Evolutionary conservation across 2,329 filamentous ascomycete species (phyloP), one percentile per base, ranked within the genome.

Genomic region (Laburnicola sp.): DNA sequence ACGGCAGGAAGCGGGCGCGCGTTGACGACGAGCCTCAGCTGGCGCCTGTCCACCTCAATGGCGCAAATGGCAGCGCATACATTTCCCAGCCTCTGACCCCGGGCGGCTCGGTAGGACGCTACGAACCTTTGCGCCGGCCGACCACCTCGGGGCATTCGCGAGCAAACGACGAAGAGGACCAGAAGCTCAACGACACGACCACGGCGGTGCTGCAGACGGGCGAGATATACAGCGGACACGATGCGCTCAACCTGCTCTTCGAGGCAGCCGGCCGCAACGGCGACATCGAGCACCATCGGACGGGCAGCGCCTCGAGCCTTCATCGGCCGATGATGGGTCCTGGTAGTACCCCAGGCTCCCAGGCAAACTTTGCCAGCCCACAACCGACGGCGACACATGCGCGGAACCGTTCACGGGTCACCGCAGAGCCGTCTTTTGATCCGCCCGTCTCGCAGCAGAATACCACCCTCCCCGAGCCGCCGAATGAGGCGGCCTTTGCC

Each of bases 201-300:
- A 79, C 82, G 2, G 81, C 81, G 2, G 78, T 83, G 42, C 68
- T 87, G 58, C 77, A 86, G 59, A 80, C 78, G 34, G 76, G 78
- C 48, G 88, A 90, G 60, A 86, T 97, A 38, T 96, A 92, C 72
- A 91, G 91, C 31, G 91, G 90, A 3, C 92, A 96, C 66, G 93
- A 97, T 76, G 93, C 93, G 23, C 80, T 97, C 41, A 91, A 96
- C 71, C 79, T 97, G 50, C 81, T 97, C 11, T 95, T 95, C 68
- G 92, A 96, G 75, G 93, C 92, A 21, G 91, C 82, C 2, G 77
- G 76, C 6, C 71, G 76, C 47, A 81, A 76, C 16, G 77, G 76
- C 51, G 77, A 80, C 56, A 68, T 79, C 36, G 56, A 59, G 23
- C 76, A 78, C 48, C 77, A 78, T 56, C 74, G 76, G 45, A 72